Evolutionary conservation across 768 basidiomycete genomes (phyloP).

Genomic region (Russula lepida): DNA sequence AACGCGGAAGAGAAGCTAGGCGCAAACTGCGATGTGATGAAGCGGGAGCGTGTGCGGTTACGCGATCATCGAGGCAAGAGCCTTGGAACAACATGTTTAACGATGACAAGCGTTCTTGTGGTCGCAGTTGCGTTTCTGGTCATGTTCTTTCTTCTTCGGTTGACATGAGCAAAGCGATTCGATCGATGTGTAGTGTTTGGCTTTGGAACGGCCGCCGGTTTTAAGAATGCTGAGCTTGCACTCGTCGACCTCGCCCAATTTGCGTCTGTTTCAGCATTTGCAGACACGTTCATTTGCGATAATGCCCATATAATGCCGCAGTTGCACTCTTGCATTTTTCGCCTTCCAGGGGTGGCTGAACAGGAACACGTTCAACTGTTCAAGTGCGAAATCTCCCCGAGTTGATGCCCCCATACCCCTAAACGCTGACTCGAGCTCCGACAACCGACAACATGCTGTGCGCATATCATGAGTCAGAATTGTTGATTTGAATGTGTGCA

Average conservation of each 20-base stretch:
- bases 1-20: constrained; percentile 66
- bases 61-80: constrained; percentile 39
- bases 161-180: constrained; percentile 35
- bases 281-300: constrained; percentile 21
- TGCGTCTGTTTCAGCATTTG: constrained; percentile 25
- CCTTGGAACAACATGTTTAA: constrained; percentile 47
- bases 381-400: too few relatives aligned
- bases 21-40: constrained; percentile 61
- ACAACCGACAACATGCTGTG: neutral
- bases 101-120: constrained; percentile 43
- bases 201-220: constrained; percentile 6
- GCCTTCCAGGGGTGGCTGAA: constrained; percentile 25
- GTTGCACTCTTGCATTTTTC: constrained; percentile 24
- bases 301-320: constrained; percentile 24
- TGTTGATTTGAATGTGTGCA: too few relatives aligned
- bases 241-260: constrained; percentile 26
- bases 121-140: constrained; percentile 62
- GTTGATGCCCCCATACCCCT: too few relatives aligned
- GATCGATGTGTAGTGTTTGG: neutral
- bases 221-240: constrained; percentile 7
- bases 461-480: neutral
- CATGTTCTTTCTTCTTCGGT: constrained; percentile 65
- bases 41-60: constrained; percentile 47
- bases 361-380: too few relatives aligned
- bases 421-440: neutral